phyloP scores from a whole-genome alignment of 2,329 filamentous ascomycete genomes.

The Alternaria atra region DNA sequence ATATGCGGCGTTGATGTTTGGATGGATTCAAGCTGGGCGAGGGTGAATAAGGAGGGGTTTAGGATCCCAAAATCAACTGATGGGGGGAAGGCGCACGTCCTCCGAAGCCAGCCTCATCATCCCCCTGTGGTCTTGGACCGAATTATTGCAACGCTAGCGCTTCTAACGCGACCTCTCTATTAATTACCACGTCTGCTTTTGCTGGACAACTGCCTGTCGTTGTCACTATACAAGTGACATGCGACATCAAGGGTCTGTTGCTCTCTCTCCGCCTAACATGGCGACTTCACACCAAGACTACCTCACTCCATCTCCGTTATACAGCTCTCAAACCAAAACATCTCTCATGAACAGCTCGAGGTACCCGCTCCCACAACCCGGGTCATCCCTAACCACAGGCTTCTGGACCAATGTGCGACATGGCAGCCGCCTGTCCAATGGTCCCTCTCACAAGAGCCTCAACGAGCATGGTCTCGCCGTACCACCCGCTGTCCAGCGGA shows the following conservation, averaged over 20 bases:
- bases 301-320: neutral
- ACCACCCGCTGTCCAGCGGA: slow-evolving; percentile 33
- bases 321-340: neutral
- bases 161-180: slow-evolving; percentile 16
- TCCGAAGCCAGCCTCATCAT: slow-evolving; percentile 22
- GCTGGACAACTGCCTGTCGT: neutral
- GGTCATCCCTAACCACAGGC: slow-evolving; percentile 11
- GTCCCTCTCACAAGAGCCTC: slow-evolving; percentile 23
- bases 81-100: slow-evolving; percentile 7
- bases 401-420: slow-evolving; percentile 31
- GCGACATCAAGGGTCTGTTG: neutral
- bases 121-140: slow-evolving; percentile 27
- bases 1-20: slow-evolving; percentile 39
- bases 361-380: slow-evolving; percentile 2
- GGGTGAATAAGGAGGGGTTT: slow-evolving; percentile 27
- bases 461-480: slow-evolving; percentile 27
- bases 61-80: slow-evolving; percentile 13
- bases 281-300: neutral
- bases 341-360: neutral
- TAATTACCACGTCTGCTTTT: slow-evolving; percentile 5
- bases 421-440: slow-evolving; percentile 44
- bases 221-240: neutral
- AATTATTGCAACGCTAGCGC: slow-evolving; percentile 22
- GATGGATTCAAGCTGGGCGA: slow-evolving; percentile 28
- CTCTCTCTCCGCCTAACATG: neutral